phyloP scores from a whole-genome alignment of 345 rosid species.

The Aethionema arabicum region DNA sequence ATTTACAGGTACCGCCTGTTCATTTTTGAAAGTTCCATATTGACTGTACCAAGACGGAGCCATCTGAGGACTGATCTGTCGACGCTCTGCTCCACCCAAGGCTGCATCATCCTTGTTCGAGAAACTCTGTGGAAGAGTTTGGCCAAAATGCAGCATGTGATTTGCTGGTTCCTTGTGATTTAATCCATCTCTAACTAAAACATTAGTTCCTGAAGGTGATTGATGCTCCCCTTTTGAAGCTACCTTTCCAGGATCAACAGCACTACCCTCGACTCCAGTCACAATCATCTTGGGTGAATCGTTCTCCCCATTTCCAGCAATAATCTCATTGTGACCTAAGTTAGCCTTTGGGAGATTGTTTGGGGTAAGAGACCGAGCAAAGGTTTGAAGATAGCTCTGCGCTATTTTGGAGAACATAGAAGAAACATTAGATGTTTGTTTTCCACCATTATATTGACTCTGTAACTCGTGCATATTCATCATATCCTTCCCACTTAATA shows the following conservation, averaged over 20 bases:
- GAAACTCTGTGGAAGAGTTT: conserved; percentile 40
- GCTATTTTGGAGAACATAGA: conserved; percentile 34
- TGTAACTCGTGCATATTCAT: conserved; percentile 26
- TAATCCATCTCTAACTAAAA: conserved; percentile 35
- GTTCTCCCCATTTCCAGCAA: conserved; percentile 48
- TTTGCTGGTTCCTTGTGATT: conserved; percentile 36
- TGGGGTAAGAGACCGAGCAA: conserved; percentile 54
- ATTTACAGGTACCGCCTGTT: conserved; percentile 49
- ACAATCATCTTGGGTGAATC: conserved; percentile 49
- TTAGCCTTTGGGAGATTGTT: conserved; percentile 43
- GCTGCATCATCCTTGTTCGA: conserved; percentile 39
- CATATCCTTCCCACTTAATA: conserved; percentile 41
- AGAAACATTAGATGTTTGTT: conserved; percentile 37
- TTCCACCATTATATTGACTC: conserved; percentile 45
- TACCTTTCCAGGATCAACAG: conserved; percentile 45
- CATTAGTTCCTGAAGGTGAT: conserved; percentile 42
- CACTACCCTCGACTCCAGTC: conserved; percentile 51
- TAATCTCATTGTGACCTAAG: conserved; percentile 52
- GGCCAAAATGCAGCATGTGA: conserved; percentile 36
- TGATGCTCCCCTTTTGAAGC: conserved; percentile 46
- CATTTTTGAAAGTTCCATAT: conserved; percentile 67
- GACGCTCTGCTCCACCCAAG: conserved; percentile 47
- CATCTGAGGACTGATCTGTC: conserved; percentile 66
- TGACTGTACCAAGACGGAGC: conserved; percentile 81
- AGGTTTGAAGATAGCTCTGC: conserved; percentile 59